Evolutionary conservation across 225 moss, liverwort and hornwort genomes (phyloP).

Genomic region (Neckera pumila): DNA sequence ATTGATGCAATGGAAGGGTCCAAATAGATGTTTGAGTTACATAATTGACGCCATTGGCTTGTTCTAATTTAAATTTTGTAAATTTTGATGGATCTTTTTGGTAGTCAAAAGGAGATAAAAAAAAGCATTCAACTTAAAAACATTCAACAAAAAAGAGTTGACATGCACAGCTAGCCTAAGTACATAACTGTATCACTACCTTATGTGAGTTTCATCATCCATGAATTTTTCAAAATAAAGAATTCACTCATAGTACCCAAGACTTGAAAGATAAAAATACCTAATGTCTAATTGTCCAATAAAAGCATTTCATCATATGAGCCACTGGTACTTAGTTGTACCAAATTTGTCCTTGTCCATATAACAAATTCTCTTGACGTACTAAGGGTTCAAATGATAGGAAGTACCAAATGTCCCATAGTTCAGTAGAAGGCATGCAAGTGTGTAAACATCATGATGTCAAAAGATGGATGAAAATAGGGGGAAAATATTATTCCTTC

Average conservation of each 20-base stretch:
- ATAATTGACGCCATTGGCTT: rapidly evolving
- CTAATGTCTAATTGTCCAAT: too few species aligned
- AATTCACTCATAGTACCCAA: background rate
- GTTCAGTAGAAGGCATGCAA: background rate
- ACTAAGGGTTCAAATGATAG: background rate
- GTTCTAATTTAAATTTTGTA: background rate
- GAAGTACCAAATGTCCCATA: background rate
- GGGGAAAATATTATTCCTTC: background rate
- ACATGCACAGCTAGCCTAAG: background rate
- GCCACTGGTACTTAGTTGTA: too few species aligned
- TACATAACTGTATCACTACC: background rate
- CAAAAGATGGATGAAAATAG: background rate
- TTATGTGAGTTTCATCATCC: background rate
- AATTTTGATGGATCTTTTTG: background rate
- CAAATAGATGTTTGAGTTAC: too few species aligned
- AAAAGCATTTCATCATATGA: background rate
- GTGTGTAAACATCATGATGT: background rate
- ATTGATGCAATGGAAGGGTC: too few species aligned
- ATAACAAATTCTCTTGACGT: background rate
- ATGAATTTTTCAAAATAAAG: background rate
- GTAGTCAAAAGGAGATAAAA: rapidly evolving
- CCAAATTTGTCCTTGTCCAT: too few species aligned
- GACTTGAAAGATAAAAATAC: background rate
- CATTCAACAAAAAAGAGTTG: too few species aligned
- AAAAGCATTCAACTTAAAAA: too few species aligned